Percentiles rank a stretch among this genome's conserved stretches.
Conservation (phyloP, 139 green algal genomes). For the Chlamydomonas incerta region DNA sequence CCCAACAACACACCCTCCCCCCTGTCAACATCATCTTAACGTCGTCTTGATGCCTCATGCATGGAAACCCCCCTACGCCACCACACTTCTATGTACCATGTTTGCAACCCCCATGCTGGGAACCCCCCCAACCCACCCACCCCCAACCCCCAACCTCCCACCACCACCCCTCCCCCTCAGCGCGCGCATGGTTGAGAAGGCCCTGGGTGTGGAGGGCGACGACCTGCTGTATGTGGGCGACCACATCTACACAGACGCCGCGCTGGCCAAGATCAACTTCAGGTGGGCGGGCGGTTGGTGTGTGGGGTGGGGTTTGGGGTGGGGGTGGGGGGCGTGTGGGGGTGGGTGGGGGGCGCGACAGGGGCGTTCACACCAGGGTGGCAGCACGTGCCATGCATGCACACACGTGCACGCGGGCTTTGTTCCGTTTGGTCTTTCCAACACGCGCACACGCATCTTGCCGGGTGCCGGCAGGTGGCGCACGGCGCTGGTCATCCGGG, state of each 20-base stretch:
- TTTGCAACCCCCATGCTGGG: neutral
- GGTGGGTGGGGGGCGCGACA: too few species aligned
- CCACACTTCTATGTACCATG: too few species aligned
- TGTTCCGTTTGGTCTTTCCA: too few species aligned
- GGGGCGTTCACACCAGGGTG: too few species aligned
- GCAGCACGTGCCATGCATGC: too few species aligned
- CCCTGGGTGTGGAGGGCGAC: slow-evolving; percentile 88
- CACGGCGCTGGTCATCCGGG: slow-evolving; percentile 82
- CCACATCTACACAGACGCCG: slow-evolving; percentile 94
- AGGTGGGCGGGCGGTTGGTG: slow-evolving; percentile 31
- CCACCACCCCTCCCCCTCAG: neutral
- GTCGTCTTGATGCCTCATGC: too few species aligned
- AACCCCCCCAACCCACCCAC: neutral
- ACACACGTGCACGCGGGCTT: too few species aligned
- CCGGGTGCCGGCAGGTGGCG: slow-evolving; percentile 39
- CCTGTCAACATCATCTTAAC: too few species aligned
- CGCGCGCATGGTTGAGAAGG: slow-evolving; percentile 90
- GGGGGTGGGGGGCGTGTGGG: neutral
- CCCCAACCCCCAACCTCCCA: too few species aligned
- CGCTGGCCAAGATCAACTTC: slow-evolving; percentile 91
- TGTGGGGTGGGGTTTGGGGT: neutral
- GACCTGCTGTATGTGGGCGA: slow-evolving; percentile 97
- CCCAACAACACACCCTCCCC: too few species aligned
- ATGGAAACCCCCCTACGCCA: too few species aligned
- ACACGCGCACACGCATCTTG: too few species aligned